A percentile compares a stretch with the other conserved stretches of the same genome.
These are phyloP conservation scores for Vanderwaltozyma polyspora DNA, from an alignment of 805 yeast genomes.

Conservation along the genomic window DNA sequence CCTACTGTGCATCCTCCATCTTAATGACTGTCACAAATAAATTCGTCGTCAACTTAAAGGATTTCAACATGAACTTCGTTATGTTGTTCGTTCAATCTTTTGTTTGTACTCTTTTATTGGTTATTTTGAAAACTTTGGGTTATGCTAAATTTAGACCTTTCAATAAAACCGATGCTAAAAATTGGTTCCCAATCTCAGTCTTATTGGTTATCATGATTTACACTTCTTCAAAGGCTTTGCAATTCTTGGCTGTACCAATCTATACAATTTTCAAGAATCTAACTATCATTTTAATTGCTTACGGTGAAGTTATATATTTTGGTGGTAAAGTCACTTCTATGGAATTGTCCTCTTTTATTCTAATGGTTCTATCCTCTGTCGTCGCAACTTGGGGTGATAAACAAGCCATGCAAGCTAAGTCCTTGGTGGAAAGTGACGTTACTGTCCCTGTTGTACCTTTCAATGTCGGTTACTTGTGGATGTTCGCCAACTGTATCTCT, in stretches of 20 bases:
- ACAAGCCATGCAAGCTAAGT: slow-evolving; percentile 24
- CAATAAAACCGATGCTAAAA: slow-evolving; percentile 75
- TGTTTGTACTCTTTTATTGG: slow-evolving; percentile 67
- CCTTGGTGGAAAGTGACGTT: slow-evolving; percentile 14
- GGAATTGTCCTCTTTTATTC: slow-evolving; percentile 76
- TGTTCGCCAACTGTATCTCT: slow-evolving; percentile 87
- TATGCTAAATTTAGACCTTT: slow-evolving; percentile 74
- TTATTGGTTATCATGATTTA: slow-evolving; percentile 85
- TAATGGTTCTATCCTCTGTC: slow-evolving; percentile 93
- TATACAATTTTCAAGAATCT: slow-evolving; percentile 94
- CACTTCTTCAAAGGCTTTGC: slow-evolving; percentile 87
- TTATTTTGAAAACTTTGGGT: slow-evolving; percentile 54
- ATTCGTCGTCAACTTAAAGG: slow-evolving; percentile 66
- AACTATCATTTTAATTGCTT: slow-evolving; percentile 88
- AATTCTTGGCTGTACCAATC: slow-evolving; percentile 80
- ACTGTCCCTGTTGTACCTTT: slow-evolving; percentile 19
- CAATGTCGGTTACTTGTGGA: slow-evolving; percentile 88
- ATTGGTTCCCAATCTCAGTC: slow-evolving; percentile 88
- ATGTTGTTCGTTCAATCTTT: slow-evolving; percentile 75
- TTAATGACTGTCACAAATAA: slow-evolving; percentile 97
- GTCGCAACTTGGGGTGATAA: slow-evolving; percentile 88
- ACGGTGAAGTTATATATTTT: slow-evolving; percentile 94
- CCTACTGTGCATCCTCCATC: slow-evolving; percentile 89
- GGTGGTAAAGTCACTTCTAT: slow-evolving; percentile 80
- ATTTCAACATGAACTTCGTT: slow-evolving; percentile 76